Base-by-base conservation (phyloP, 345 rosid species). In the Arabis hirsuta region DNA sequence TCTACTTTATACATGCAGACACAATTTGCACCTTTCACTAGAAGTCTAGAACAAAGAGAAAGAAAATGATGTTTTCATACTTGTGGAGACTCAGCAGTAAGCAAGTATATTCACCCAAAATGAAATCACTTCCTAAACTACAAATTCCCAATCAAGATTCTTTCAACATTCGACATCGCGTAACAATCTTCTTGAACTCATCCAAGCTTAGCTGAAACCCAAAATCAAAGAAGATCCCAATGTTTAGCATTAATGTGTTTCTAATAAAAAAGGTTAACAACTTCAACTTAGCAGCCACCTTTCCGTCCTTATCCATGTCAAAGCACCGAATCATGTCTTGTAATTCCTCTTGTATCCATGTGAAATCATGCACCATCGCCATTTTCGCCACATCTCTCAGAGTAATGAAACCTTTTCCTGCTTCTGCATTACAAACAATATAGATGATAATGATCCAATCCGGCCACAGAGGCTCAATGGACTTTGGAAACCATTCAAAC, bases 271-370 rank as follows among this genome's bases (percentile, higher is more conserved):
- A 55, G 9, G 19, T 24, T n/a, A 39, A 14, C 0, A 71, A 14
- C 19, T 36, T 12, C 16, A 19, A 43, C 1, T 5, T 24, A 76
- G 26, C 34, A 81, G 76, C 53, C 32, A 93, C 94, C 97, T 87
- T 89, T 62, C 88, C 87, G 79, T 85, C 91, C 13, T 83, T 73
- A 57, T 89, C 80, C 4, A 73, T 42, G 70, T 93, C 97, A 78
- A 90, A 93, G 82, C 74, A 87, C 67, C 55, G 78, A 69, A 93
- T 82, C 98, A 93, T 93, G 82, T 84, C 86, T 48, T 80, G 76
- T 68, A 89, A 77, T 78, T 93, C 97, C 62, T 67, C 77, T 58
- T 87, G 82, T 31, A 87, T 77, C 98, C 96, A 90, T 1, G 60
- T 72, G 78, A 93, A 93, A 82, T 93, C 92, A 68, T 90, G 87